Percentiles rank a stretch among this genome's conserved stretches.
Evolutionary conservation across 768 basidiomycete genomes (phyloP).

Genomic region (Tricholoma terreum): DNA sequence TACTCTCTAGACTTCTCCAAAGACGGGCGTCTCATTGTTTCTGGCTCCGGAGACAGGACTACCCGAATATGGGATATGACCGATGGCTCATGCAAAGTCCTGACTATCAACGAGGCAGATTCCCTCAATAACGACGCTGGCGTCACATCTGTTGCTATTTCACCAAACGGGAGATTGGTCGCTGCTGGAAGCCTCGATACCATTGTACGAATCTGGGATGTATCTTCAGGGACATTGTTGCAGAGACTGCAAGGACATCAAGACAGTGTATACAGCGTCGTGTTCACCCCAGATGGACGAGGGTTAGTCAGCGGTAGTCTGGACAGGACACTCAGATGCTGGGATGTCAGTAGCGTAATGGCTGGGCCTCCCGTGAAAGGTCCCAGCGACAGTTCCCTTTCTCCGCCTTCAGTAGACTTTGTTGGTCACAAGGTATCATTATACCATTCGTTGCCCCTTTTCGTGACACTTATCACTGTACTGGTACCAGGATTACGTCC

Average conservation of each 20-base stretch:
- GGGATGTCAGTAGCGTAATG: constrained; percentile 78
- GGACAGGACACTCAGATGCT: constrained; percentile 85
- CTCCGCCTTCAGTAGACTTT: constrained; percentile 74
- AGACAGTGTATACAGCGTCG: constrained; percentile 85
- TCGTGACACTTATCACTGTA: not conserved
- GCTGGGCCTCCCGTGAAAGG: constrained; percentile 18
- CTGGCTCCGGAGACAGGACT: constrained; percentile 75
- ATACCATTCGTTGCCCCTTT: constrained; percentile 36
- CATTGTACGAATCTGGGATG: constrained; percentile 82
- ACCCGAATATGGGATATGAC: constrained; percentile 47
- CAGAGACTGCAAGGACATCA: constrained; percentile 74
- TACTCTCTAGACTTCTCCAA: constrained; percentile 89
- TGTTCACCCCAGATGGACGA: constrained; percentile 90
- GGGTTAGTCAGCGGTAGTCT: constrained; percentile 89
- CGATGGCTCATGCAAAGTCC: constrained; percentile 36
- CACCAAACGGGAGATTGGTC: constrained; percentile 65
- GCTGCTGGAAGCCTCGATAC: constrained; percentile 72
- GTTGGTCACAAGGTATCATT: constrained; percentile 80
- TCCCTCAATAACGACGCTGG: constrained; percentile 49
- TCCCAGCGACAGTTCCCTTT: constrained; percentile 48
- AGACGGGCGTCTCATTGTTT: constrained; percentile 83
- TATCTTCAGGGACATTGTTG: constrained; percentile 56
- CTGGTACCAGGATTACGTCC: constrained; percentile 50
- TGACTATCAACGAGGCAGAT: constrained; percentile 53
- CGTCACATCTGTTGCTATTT: constrained; percentile 77